Base-by-base conservation (phyloP, 345 rosid species). In the Euclidium syriacum region DNA sequence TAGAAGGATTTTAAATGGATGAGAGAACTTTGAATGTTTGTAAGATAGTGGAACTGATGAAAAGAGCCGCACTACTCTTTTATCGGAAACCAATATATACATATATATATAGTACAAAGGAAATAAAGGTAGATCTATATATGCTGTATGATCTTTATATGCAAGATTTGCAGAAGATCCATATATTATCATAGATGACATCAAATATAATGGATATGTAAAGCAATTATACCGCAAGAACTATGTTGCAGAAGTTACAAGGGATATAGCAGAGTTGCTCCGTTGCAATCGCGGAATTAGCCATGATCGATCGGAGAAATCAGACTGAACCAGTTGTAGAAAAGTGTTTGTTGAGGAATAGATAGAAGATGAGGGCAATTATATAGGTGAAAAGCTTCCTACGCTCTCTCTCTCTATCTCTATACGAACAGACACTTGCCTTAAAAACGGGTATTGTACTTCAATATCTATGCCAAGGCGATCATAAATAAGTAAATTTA, bases 211-310 rank as follows among this genome's bases (percentile, higher is more conserved):
- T 14, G 1, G 15, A n/a, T 53, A 34, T 12, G 32, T 54, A 14
- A 10, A 44, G 35, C 26, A 54, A 54, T 27, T 35, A 51, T 72
- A 92, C 98, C 96, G 95, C 98, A 61, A 92, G 98, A 75, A 92
- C 89, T 58, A 89, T 85, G 76, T 83, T 89, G 96, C 98, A 92
- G 72, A 83, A 92, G 88, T 85, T 87, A 88, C 98, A 92, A 70
- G 95, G 98, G 89, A 92, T 86, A 79, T 92, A 92, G 83, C 98
- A 89, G 75, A 92, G 89, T 65, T 92, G 94, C 74, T 92, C 96
- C 43, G 95, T 70, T 10, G 70, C 67, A n/a, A 20, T 50, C 14
- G 23, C 5, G 9, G 65, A 66, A 40, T 56, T 56, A 38, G 72
- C 50, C 72, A 67, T 68, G 53, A 41, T 68, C 22, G 52, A 50